Conservation (phyloP, 345 rosid genomes). For the Eucalyptus victrix region DNA sequence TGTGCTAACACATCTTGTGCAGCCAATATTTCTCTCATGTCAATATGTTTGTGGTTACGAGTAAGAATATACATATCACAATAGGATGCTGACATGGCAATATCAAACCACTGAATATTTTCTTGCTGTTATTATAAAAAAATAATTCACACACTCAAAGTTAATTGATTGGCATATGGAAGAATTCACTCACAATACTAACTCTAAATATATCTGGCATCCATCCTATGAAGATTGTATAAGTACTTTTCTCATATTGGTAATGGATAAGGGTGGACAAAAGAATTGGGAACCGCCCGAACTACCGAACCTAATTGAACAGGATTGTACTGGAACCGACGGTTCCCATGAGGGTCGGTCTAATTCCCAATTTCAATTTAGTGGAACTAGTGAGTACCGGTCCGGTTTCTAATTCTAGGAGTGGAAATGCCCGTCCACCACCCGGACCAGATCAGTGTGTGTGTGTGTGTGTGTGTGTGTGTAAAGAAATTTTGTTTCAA, state of each 20-base stretch:
- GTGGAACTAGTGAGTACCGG: fast-evolving
- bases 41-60: fast-evolving
- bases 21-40: too few relatives aligned
- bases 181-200: not conserved
- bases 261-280: too few relatives aligned
- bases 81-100: fast-evolving
- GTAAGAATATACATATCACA: too few relatives aligned
- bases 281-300: fast-evolving
- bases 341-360: too few relatives aligned
- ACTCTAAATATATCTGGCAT: not conserved
- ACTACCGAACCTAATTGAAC: fast-evolving
- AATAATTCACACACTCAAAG: not conserved
- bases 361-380: fast-evolving
- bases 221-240: not conserved
- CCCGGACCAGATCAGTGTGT: fast-evolving
- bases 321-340: fast-evolving
- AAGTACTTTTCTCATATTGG: not conserved
- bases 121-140: fast-evolving
- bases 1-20: too few relatives aligned
- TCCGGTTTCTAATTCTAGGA: fast-evolving
- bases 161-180: not conserved
- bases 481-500: fast-evolving
- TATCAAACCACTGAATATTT: fast-evolving
- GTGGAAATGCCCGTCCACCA: fast-evolving
- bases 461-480: too few relatives aligned